Evolutionary conservation across 1,284 basidiomycete genomes (phyloP).

Genomic region (Fomes fomentarius): DNA sequence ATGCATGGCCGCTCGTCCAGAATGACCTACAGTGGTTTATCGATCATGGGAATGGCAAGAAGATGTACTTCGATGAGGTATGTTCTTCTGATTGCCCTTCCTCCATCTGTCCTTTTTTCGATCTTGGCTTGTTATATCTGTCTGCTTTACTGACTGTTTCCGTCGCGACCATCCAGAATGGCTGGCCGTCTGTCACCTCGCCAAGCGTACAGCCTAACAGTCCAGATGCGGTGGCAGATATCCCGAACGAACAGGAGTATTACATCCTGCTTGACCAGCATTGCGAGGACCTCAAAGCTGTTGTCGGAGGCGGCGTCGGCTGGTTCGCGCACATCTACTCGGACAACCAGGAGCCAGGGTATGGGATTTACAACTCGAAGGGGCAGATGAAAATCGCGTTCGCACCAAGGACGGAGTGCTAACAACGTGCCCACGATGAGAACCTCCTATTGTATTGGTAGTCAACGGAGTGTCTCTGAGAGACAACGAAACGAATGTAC

Average conservation of each 20-base stretch:
- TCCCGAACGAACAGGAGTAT: constrained; percentile 67
- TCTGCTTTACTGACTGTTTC: background rate
- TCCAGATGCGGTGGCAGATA: constrained; percentile 51
- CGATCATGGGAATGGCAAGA: constrained; percentile 61
- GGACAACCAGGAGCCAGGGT: constrained; percentile 66
- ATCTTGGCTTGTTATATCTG: background rate
- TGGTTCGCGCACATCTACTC: constrained; percentile 84
- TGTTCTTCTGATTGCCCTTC: too few species aligned
- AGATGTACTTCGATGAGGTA: constrained; percentile 73
- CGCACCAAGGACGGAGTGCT: constrained; percentile 38
- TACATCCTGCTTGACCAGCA: constrained; percentile 66
- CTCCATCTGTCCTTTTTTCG: background rate
- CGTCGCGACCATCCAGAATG: constrained; percentile 60
- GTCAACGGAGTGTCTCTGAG: too few species aligned
- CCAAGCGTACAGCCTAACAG: constrained; percentile 61
- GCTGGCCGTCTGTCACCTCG: constrained; percentile 71
- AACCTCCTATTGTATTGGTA: too few species aligned
- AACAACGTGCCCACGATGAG: background rate
- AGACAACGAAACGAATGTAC: too few species aligned
- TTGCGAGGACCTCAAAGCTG: constrained; percentile 62
- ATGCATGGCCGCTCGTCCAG: constrained; percentile 66
- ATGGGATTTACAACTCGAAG: constrained; percentile 58
- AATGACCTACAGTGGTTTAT: constrained; percentile 67
- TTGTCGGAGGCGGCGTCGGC: constrained; percentile 65
- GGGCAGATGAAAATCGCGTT: constrained; percentile 61